A percentile compares a stretch with the other conserved stretches of the same genome.
Conservation (phyloP, 202 grass and related monocot species). For the Hordeum pubiflorum region DNA sequence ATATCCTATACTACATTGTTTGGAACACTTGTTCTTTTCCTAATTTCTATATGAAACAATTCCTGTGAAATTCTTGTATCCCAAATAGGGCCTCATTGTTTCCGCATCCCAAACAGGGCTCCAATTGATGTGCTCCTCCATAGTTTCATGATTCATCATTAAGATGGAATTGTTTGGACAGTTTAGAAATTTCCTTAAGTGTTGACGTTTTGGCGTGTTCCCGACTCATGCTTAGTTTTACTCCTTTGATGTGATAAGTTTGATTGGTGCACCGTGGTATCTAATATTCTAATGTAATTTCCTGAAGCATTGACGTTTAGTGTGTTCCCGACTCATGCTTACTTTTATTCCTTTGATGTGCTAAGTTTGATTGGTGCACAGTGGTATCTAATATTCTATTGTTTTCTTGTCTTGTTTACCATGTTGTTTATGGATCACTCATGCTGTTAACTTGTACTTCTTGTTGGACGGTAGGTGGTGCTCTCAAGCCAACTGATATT, state of each 20-base stretch:
- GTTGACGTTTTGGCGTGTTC: not conserved
- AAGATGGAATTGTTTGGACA: not conserved
- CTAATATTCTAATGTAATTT: not conserved
- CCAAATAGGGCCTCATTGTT: not conserved
- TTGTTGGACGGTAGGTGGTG: constrained; percentile 49
- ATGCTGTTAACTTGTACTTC: constrained; percentile 14
- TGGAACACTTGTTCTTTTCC: not conserved
- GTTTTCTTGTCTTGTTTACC: not conserved
- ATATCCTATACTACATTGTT: not conserved
- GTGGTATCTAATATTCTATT: not conserved
- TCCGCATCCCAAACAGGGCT: not conserved
- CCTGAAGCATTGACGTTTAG: not conserved
- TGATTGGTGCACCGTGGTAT: not conserved
- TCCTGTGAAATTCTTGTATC: not conserved
- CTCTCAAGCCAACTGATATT: constrained; percentile 85
- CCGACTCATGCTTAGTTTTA: not conserved
- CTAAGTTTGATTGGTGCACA: constrained; percentile 12
- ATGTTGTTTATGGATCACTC: not conserved
- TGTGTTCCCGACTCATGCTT: not conserved
- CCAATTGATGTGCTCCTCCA: not conserved
- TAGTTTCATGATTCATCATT: not conserved
- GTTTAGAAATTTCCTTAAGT: not conserved
- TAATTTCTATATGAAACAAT: not conserved
- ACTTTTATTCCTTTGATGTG: not conserved
- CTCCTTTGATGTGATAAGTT: constrained; percentile 14